Conservation (phyloP, 495 filamentous ascomycete species). For the Penicillium parvum region DNA sequence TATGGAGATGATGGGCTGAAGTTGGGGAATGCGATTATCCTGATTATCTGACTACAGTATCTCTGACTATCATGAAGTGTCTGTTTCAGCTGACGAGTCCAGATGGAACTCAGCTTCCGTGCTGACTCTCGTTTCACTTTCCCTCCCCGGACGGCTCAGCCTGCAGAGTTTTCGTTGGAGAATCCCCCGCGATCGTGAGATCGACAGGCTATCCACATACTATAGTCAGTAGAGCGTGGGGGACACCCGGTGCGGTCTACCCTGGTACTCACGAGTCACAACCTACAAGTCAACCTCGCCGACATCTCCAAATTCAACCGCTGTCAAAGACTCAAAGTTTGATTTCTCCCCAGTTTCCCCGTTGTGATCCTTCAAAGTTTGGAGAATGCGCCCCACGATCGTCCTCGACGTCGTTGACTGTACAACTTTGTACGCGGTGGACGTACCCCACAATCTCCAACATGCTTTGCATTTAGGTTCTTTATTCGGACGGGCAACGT, state of each 20-base stretch:
- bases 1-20: too few species aligned
- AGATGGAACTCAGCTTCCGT: too few species aligned
- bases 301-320: too few species aligned
- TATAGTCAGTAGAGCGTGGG: slow-evolving; percentile 16
- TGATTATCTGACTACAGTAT: too few species aligned
- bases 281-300: too few species aligned
- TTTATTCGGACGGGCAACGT: too few species aligned
- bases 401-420: not conserved
- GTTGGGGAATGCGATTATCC: too few species aligned
- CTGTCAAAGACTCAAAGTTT: too few species aligned
- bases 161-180: slow-evolving; percentile 5
- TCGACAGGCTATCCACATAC: slow-evolving; percentile 8
- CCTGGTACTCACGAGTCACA: too few species aligned
- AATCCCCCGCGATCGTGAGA: slow-evolving; percentile 10
- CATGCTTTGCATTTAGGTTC: not conserved
- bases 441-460: slow-evolving; percentile 8
- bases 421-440: too few species aligned
- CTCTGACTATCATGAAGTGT: too few species aligned
- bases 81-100: slow-evolving; percentile 7
- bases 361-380: slow-evolving; percentile 2
- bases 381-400: not conserved
- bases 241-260: too few species aligned
- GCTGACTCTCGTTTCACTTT: slow-evolving; percentile 8
- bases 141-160: not conserved
- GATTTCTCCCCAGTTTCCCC: not conserved